Evolutionary conservation across 805 yeast genomes (phyloP).

Genomic region (Kodamaea hsintzibuensis): DNA sequence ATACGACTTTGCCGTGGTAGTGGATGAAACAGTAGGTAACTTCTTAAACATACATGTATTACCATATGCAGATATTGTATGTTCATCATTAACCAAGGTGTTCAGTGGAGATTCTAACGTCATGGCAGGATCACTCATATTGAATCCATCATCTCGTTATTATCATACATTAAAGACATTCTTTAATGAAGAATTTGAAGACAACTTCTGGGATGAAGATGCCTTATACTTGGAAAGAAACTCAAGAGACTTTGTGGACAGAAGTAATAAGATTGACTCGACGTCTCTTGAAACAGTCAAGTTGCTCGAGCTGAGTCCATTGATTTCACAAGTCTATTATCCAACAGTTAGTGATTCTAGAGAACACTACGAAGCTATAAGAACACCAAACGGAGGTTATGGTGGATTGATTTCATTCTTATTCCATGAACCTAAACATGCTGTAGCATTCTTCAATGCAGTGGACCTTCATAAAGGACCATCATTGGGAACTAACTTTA

Average conservation of each 20-base stretch:
- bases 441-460: slow-evolving; percentile 72
- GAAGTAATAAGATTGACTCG: slow-evolving; percentile 58
- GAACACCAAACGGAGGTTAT: slow-evolving; percentile 75
- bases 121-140: slow-evolving; percentile 86
- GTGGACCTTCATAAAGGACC: slow-evolving; percentile 82
- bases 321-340: slow-evolving; percentile 67
- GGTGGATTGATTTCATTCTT: slow-evolving; percentile 83
- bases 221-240: slow-evolving; percentile 90
- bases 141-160: slow-evolving; percentile 63
- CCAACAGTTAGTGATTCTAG: slow-evolving; percentile 62
- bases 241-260: slow-evolving; percentile 78
- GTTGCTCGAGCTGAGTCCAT: slow-evolving; percentile 48
- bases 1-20: slow-evolving; percentile 74
- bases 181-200: slow-evolving; percentile 59
- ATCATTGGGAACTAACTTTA: slow-evolving; percentile 85
- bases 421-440: slow-evolving; percentile 63
- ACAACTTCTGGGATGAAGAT: slow-evolving; percentile 89
- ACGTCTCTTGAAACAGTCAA: slow-evolving; percentile 58
- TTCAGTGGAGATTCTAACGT: slow-evolving; percentile 95
- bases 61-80: slow-evolving; percentile 83
- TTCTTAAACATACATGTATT: slow-evolving; percentile 79
- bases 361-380: slow-evolving; percentile 68
- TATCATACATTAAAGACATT: slow-evolving; percentile 52
- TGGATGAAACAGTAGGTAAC: slow-evolving; percentile 95
- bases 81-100: slow-evolving; percentile 84